Evolutionary conservation across 805 yeast species (phyloP), one percentile per base, ranked within the genome.

Genomic region (Brettanomyces anomalus): DNA sequence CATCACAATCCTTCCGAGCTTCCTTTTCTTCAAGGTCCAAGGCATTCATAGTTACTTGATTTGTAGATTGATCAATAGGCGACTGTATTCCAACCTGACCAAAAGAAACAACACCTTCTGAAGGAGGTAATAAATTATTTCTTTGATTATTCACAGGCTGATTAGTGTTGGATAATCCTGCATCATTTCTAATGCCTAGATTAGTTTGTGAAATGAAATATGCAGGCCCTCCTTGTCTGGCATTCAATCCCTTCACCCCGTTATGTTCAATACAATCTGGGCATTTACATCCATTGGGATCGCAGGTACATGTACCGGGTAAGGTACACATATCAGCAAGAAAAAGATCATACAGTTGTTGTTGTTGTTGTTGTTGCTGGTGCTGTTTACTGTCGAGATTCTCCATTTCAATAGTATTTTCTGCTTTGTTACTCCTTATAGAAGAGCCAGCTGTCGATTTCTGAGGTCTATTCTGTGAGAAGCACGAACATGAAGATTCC

Each of bases 251-350:
- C n/a, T n/a, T n/a, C n/a, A 34, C 21, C 14, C 36, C 33, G 30
- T 46, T 47, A 43, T 64, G 68, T 4, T 53, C 65, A 14, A 51
- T 43, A 44, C 68, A 64, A 5, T 45, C 55, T 14, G 51, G 54
- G 47, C 68, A 64, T 4, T 46, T 38, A 49, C 68, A 64, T 13
- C 47, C 41, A 16, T 48, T 58, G 3, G 61, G 58, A 6, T 54
- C 60, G 47, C 67, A 64, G 7, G 51, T 39, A 46, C 67, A 64
- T 1, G 64, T 51, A 1, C 66, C 67, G 0, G 65, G 63, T 19
- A 61, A 59, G 4, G 61, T 51, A 43, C 66, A 62, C 0, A 63
- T 43, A 31, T 62, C 58, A 1, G 65, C 60, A 17, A 58, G 40
- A 36, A 49, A 62, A 48, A 62, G 46, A 41, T 64, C 65, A 42